Evolutionary conservation across 202 grass and related monocot species (phyloP), one percentile per base, ranked within the genome.

Genomic region (Eragrostis tef): DNA sequence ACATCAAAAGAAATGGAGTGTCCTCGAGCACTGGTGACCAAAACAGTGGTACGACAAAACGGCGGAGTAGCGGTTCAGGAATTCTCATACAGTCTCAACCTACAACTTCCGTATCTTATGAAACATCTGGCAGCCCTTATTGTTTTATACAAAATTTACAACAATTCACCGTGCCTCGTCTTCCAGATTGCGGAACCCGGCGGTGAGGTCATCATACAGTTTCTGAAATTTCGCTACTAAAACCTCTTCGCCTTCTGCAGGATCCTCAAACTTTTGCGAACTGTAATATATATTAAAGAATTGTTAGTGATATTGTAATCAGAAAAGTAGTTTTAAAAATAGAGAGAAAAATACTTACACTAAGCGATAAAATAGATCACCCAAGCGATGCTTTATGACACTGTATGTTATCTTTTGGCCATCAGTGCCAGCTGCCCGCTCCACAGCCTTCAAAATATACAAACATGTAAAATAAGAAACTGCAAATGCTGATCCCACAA

Each of bases 181-280:
- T 81, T 87, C 85, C 45, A 87, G 78, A 16, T 87, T 81, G 78
- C 78, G 78, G 88, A 97, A 97, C 17, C 90, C 90, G 0, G 75
- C 36, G 0, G 88, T 91, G 45, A 97, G 94, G 49, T 97, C 94
- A 6, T 97, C 94, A 17, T 97, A 86, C 66, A 97, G 46, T 76
- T 93, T 92, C 79, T 97, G 81, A 69, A 97, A 97, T 81, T 93
- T 97, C 12, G 60, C 88, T 1, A 81, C 78, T 67, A 97, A 60
- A 52, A 53, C 79, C 0, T 81, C 84, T 78, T 97, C 79, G 1
- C 94, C 94, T 83, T 97, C 94, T 0, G 88, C 94, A 0, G 94
- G 94, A 70, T 97, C 94, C 84, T 97, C 94, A 6, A 97, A 97
- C 60, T 97, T 97, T 77, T 97, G 94, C 10, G 94, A 97, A 22